Conservation (phyloP, 2,329 filamentous ascomycete species). For the Capronia coronata region DNA sequence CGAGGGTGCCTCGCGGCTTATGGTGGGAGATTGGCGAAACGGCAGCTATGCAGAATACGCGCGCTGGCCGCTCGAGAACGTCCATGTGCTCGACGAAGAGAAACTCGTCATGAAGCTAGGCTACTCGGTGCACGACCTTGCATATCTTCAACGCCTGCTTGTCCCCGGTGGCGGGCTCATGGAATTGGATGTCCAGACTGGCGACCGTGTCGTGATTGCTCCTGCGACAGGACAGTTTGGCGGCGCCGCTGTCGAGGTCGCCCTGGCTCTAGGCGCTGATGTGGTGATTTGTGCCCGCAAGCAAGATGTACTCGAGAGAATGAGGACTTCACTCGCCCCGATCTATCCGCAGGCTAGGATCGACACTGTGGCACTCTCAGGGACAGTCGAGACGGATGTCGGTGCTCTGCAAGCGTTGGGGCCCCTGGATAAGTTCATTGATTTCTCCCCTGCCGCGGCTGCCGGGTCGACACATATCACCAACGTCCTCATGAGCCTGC, state of each 20-base stretch:
- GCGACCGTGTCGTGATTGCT: slow-evolving; percentile 43
- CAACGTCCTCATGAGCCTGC: slow-evolving; percentile 33
- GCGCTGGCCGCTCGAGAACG: slow-evolving; percentile 36
- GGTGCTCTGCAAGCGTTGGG: slow-evolving; percentile 30
- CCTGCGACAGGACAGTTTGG: slow-evolving; percentile 47
- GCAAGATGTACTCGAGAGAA: slow-evolving; percentile 11
- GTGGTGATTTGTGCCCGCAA: slow-evolving; percentile 47
- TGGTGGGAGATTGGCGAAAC: slow-evolving; percentile 33
- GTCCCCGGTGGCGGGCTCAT: slow-evolving; percentile 41
- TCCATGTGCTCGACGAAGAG: slow-evolving; percentile 32
- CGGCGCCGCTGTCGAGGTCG: slow-evolving; percentile 43
- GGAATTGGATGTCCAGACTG: slow-evolving; percentile 37
- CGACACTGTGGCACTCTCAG: slow-evolving; percentile 38
- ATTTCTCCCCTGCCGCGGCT: slow-evolving; percentile 41
- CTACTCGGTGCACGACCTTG: slow-evolving; percentile 38
- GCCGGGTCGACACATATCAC: slow-evolving; percentile 34
- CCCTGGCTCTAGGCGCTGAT: slow-evolving; percentile 43
- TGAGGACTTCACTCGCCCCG: background rate
- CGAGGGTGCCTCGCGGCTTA: slow-evolving; percentile 32
- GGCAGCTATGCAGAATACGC: slow-evolving; percentile 35
- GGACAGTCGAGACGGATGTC: slow-evolving; percentile 36
- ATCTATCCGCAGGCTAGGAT: slow-evolving; percentile 26
- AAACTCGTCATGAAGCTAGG: slow-evolving; percentile 28
- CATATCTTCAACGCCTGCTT: slow-evolving; percentile 32
- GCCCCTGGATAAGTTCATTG: slow-evolving; percentile 41